Percentiles rank a stretch among this genome's conserved stretches.
phyloP scores from a whole-genome alignment of 805 yeast genomes.

The Wickerhamomyces subpelliculosus region DNA sequence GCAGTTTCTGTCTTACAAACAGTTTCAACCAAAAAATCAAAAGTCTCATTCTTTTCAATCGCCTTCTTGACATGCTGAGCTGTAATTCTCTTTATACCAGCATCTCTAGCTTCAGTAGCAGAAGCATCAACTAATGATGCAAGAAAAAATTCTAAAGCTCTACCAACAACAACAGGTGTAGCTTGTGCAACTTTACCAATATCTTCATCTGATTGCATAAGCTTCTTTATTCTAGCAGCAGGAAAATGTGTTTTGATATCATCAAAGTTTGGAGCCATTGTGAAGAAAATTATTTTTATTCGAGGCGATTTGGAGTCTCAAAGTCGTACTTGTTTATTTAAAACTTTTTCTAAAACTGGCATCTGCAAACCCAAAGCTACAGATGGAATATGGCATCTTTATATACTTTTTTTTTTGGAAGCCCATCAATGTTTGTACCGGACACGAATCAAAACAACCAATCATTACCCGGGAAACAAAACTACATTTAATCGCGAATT shows the following conservation, averaged over 20 bases:
- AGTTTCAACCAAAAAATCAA: slow-evolving; percentile 80
- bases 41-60: slow-evolving; percentile 78
- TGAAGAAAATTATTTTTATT: neutral
- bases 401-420: too few relatives aligned
- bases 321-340: too few relatives aligned
- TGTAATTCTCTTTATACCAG: slow-evolving; percentile 73
- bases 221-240: slow-evolving; percentile 88
- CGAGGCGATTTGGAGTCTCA: neutral
- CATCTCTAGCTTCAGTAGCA: slow-evolving; percentile 64
- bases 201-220: slow-evolving; percentile 97
- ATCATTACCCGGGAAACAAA: neutral
- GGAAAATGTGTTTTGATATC: slow-evolving; percentile 77
- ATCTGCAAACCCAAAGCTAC: too few relatives aligned
- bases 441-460: too few relatives aligned
- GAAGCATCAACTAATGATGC: slow-evolving; percentile 84
- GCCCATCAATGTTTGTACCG: too few relatives aligned
- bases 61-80: slow-evolving; percentile 82
- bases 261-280: slow-evolving; percentile 18
- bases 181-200: slow-evolving; percentile 98
- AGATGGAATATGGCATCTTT: too few relatives aligned
- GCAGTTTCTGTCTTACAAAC: slow-evolving; percentile 23
- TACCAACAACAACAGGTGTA: slow-evolving; percentile 95
- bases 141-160: slow-evolving; percentile 89
- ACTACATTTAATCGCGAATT: neutral
- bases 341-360: too few relatives aligned